Conservation (phyloP, 2,329 filamentous ascomycete species). For the Fusarium sp. region DNA sequence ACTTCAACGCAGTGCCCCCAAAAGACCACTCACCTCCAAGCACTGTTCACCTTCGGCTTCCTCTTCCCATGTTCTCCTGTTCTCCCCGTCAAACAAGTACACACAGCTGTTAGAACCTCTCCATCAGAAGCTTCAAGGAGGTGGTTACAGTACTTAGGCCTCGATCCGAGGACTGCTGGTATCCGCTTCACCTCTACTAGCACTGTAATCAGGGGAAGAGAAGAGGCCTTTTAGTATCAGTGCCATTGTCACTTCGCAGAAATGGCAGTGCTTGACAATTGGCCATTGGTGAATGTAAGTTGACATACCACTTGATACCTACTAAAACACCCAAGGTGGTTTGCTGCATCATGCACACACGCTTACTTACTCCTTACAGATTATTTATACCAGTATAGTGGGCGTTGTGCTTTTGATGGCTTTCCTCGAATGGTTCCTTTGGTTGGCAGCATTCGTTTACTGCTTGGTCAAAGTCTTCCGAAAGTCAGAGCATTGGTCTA, state of each 20-base stretch:
- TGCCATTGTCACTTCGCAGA: slow-evolving; percentile 19
- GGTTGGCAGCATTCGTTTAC: slow-evolving; percentile 94
- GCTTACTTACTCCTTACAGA: slow-evolving; percentile 64
- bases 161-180: not conserved
- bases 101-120: not conserved
- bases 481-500: slow-evolving; percentile 91
- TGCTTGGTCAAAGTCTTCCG: slow-evolving; percentile 88
- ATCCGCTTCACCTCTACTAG: not conserved
- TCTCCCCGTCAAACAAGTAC: not conserved
- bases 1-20: slow-evolving; percentile 8
- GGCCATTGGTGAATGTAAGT: slow-evolving; percentile 64
- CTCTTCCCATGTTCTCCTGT: not conserved
- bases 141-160: not conserved
- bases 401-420: slow-evolving; percentile 86
- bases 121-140: not conserved
- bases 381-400: slow-evolving; percentile 86
- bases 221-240: too few species aligned
- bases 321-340: too few species aligned
- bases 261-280: slow-evolving; percentile 62
- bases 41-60: not conserved
- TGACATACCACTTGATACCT: not conserved
- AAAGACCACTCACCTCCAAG: slow-evolving; percentile 1
- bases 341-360: not conserved
- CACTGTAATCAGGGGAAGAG: not conserved
- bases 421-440: slow-evolving; percentile 92